These are phyloP conservation scores for Phytophthora fragariaefolia DNA, from an alignment of 352 stramenopile genomes.

Conservation along the genomic window DNA sequence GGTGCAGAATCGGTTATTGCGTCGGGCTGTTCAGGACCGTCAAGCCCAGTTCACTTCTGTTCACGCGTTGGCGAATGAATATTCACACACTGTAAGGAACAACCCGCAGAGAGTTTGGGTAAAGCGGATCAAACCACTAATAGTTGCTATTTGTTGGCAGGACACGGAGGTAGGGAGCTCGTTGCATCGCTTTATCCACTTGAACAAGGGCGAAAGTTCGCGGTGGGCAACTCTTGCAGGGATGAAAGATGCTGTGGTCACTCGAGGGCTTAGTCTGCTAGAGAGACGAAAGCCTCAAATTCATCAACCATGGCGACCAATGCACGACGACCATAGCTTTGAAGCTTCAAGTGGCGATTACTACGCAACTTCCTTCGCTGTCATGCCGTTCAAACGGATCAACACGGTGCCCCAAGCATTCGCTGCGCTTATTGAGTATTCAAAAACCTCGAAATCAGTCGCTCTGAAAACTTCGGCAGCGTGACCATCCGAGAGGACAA, in stretches of 20 bases:
- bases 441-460: conserved; percentile 46
- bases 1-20: conserved; percentile 23
- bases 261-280: conserved; percentile 39
- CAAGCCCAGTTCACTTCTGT: conserved; percentile 39
- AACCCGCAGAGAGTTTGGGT: too few species aligned
- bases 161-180: conserved; percentile 24
- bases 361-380: conserved; percentile 28
- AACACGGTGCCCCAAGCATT: conserved; percentile 38
- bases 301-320: conserved; percentile 32
- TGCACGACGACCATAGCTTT: conserved; percentile 29
- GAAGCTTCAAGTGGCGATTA: conserved; percentile 40
- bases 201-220: conserved; percentile 34
- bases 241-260: conserved; percentile 43
- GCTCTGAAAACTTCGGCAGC: conserved; percentile 44
- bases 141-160: not conserved
- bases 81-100: conserved; percentile 34
- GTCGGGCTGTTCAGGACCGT: conserved; percentile 23
- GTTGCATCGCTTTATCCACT: conserved; percentile 47
- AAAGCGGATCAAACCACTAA: not conserved
- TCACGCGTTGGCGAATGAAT: conserved; percentile 41
- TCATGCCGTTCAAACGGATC: conserved; percentile 47
- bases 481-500: conserved; percentile 49
- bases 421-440: conserved; percentile 36
- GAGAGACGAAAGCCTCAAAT: conserved; percentile 41
- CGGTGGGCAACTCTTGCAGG: conserved; percentile 30